These are phyloP conservation scores for Cylindrotheca closterium DNA, from an alignment of 108 stramenopile species.

Conservation along the genomic window DNA sequence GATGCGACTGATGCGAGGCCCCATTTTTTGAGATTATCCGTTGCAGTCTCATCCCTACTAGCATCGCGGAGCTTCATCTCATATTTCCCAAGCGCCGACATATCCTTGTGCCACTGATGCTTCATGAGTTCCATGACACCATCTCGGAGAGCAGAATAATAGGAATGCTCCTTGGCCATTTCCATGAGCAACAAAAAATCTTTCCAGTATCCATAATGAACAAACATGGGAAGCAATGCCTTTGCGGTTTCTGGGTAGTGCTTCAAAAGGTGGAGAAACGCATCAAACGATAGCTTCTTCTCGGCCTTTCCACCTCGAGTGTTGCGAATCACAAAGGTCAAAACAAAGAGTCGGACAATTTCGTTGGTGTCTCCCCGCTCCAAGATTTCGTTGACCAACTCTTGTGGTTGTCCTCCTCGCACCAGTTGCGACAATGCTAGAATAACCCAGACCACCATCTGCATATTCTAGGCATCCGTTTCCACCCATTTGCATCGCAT, in stretches of 20 bases:
- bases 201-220: constrained; percentile 47
- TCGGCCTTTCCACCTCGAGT: constrained; percentile 58
- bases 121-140: constrained; percentile 6
- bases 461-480: constrained; percentile 26
- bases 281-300: constrained; percentile 18
- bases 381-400: constrained; percentile 7
- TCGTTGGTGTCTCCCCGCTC: background rate
- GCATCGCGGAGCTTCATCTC: background rate
- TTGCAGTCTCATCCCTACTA: background rate
- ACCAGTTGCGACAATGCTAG: constrained; percentile 20
- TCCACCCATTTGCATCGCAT: constrained; percentile 18
- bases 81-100: constrained; percentile 7
- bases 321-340: constrained; percentile 40
- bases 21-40: background rate
- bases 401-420: constrained; percentile 12
- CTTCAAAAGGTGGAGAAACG: constrained; percentile 15
- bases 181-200: constrained; percentile 21
- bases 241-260: constrained; percentile 18
- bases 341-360: constrained; percentile 20
- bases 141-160: constrained; percentile 1
- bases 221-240: constrained; percentile 25
- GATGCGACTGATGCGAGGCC: constrained; percentile 25
- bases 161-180: background rate
- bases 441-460: constrained; percentile 9
- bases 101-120: constrained; percentile 11